Evolutionary conservation across 805 yeast genomes (phyloP), one percentile per base, ranked within the genome.

Genomic region (Yarrowia sp.): DNA sequence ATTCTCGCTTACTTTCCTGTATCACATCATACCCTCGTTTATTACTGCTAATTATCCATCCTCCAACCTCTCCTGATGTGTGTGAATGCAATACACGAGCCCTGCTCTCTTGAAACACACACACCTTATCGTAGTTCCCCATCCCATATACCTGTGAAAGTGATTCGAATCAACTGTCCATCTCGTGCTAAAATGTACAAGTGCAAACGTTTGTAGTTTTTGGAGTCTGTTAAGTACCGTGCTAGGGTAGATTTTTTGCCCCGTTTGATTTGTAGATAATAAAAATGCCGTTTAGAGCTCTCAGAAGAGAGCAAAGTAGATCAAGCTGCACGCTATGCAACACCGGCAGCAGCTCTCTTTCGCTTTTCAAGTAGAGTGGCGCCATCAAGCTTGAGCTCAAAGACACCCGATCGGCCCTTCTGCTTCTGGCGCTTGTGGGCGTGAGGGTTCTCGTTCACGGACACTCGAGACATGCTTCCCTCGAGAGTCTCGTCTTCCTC

Each of bases 361-460:
- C 92, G 79, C 67, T 92, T 79, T 55, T 86, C 84, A 44, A 89
- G 77, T 69, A 89, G 76, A 39, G 88, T 87, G 52, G 91, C 86
- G 20, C 88, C 88, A 68, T 86, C 86, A 73, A 89, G 76, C 69
- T 84, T 86, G 69, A 89, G 79, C 66, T 88, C 89, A 71, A 88
- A 86, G 61, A 74, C 70, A 13, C 70, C 71, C 7, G 72, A 73
- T 15, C 70, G 71, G 9, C 70, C 72, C 40, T 55, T 53, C 38
- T 69, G 68, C 47, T 44, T 68, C 53, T 69, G 69, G 9, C 66
- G 46, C 42, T 68, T 68, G 47, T 66, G 66, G 14, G 58, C 53
- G 13, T 69, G 69, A 12, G 66, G 39, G 33, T 61, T 63, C 58
- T 68, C 64, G 13, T 69, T 46, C 40, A 71, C 69, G 19, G 70